phyloP scores from a whole-genome alignment of 2,329 filamentous ascomycete species.

The Exophiala oligosperma region DNA sequence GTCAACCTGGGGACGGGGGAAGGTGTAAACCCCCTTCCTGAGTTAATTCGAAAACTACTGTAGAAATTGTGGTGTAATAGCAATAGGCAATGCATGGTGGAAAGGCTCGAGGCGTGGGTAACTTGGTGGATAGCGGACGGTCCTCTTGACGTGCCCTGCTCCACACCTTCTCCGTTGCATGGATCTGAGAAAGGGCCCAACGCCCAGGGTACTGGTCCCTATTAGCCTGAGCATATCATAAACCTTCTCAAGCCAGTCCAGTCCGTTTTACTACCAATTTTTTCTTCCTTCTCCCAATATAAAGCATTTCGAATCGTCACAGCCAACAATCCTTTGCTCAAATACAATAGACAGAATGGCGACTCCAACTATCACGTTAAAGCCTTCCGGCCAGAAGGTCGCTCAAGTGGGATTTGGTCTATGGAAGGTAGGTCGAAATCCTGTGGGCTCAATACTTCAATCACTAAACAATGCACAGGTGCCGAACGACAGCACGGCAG shows the following conservation, averaged over 20 bases:
- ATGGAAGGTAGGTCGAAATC: constrained; percentile 69
- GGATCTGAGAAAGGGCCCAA: too few relatives aligned
- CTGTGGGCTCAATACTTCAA: too few relatives aligned
- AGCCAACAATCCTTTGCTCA: neutral
- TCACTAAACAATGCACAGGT: neutral
- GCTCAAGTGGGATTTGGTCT: constrained; percentile 52
- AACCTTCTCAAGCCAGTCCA: too few relatives aligned
- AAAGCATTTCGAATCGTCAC: too few relatives aligned
- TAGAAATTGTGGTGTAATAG: neutral
- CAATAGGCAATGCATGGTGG: neutral
- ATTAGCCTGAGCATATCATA: too few relatives aligned
- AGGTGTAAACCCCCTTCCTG: too few relatives aligned
- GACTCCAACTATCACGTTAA: constrained; percentile 6
- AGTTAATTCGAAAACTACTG: neutral
- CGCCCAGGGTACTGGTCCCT: too few relatives aligned
- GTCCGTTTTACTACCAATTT: too few relatives aligned
- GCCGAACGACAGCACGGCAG: constrained; percentile 6
- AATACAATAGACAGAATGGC: neutral
- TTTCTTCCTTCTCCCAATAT: too few relatives aligned
- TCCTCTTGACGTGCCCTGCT: too few relatives aligned
- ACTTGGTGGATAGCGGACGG: neutral
- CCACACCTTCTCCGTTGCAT: too few relatives aligned
- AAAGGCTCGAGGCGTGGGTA: neutral
- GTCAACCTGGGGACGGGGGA: too few relatives aligned
- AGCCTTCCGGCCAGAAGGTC: constrained; percentile 34